A percentile compares a stretch with the other conserved stretches of the same genome.
These are phyloP conservation scores for Pseudogymnoascus sp. DNA, from an alignment of 2,329 filamentous ascomycete species.

Conservation along the genomic window DNA sequence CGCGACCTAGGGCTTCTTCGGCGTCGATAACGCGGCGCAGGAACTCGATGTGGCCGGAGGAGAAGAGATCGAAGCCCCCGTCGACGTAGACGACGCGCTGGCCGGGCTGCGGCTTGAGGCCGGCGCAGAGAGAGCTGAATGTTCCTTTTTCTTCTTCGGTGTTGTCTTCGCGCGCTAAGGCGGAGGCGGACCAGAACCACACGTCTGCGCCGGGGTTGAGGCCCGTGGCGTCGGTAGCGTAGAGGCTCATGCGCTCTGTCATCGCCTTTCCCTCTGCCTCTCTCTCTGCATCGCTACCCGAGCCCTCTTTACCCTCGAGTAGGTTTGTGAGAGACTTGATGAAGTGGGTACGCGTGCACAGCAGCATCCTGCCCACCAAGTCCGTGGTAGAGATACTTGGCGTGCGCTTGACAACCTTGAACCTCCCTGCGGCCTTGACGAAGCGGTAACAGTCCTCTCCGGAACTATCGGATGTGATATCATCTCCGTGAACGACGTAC, in stretches of 20 bases:
- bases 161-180: slow-evolving; percentile 27
- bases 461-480: slow-evolving; percentile 89
- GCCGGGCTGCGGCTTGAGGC: slow-evolving; percentile 63
- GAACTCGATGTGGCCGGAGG: slow-evolving; percentile 94
- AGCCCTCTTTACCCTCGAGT: slow-evolving; percentile 65
- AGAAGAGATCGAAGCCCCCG: slow-evolving; percentile 94
- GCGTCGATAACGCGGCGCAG: slow-evolving; percentile 66
- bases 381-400: slow-evolving; percentile 96
- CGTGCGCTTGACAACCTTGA: slow-evolving; percentile 94
- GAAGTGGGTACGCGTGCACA: slow-evolving; percentile 92
- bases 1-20: slow-evolving; percentile 62
- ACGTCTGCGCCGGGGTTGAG: slow-evolving; percentile 72
- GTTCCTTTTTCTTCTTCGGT: slow-evolving; percentile 52
- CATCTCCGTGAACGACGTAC: slow-evolving; percentile 94
- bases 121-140: slow-evolving; percentile 63
- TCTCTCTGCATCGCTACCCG: slow-evolving; percentile 61
- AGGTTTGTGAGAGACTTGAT: slow-evolving; percentile 69
- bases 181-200: slow-evolving; percentile 68
- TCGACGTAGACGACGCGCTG: slow-evolving; percentile 93
- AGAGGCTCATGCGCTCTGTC: slow-evolving; percentile 70
- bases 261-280: slow-evolving; percentile 59
- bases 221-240: slow-evolving; percentile 81
- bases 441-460: slow-evolving; percentile 97
- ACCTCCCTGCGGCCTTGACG: slow-evolving; percentile 86
- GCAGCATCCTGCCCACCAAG: slow-evolving; percentile 93